Base-by-base conservation (phyloP, 2,329 filamentous ascomycete genomes). In the Botrytis cinerea region DNA sequence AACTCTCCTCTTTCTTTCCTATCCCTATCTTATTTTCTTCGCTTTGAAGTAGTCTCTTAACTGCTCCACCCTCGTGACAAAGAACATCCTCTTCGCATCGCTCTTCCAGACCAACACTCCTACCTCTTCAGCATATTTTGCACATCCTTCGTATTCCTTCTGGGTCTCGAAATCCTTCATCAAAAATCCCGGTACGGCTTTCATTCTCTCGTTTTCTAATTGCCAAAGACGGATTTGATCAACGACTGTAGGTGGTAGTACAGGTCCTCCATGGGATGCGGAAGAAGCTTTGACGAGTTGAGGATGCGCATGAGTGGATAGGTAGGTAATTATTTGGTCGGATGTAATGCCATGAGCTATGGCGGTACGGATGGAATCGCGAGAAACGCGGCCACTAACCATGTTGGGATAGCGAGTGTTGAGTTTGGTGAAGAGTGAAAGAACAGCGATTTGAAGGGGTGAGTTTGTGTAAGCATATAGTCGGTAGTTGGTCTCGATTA, bases 191-290 rank as follows among this genome's bases (percentile, higher is more conserved):
- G 87, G 85, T 8, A 90, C 94, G 1, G 93, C 90, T 81, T 92
- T 93, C 89, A 99, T 97, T 69, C 96, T 89, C 84, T 99, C 96
- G 76, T 95, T 94, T 83, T 99, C 96, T 70, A 98, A 90, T 84
- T 99, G 95, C 96, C 96, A 99, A 32, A 99, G 89, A 2, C 95
- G 89, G 79, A 99, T 98, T 85, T 99, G 96, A 83, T 99, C 96
- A 76, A 98, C 93, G 25, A 99, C 96, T 0, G 97, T 98, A 0
- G 96, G 95, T 1, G 97, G 96, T 2, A 99, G 87, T 25, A 97
- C 89, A 2, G 95, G 92, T 4, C 76, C 77, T 28, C 75, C 77
- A n/a, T 77, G 77, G 14, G 76, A 74, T 14, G 76, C 75, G 0
- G 83, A 80, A 2, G 83, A 79, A 75, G 86, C 86, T 79, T 88